Evolutionary conservation across 2,329 filamentous ascomycete species (phyloP), one percentile per base, ranked within the genome.

Genomic region (Penicillium aurantiogriseum): DNA sequence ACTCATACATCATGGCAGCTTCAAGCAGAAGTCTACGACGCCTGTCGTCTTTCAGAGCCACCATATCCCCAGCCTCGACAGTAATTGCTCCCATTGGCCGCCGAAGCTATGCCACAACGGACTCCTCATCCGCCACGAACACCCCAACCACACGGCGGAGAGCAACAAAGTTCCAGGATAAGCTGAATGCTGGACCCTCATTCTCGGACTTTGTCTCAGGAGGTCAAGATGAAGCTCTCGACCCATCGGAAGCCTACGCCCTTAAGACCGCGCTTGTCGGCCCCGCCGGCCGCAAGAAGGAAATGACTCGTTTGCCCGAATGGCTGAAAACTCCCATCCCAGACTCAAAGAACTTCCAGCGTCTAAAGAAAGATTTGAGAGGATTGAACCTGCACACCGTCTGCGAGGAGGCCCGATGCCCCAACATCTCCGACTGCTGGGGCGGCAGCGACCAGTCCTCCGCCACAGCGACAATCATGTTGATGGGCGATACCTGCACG

Each of bases 401-500:
- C 17, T 99, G 94, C 76, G 94, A 99, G 78, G 94, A 99, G 79
- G 94, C 94, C 1, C 86, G 92, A 64, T 99, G 94, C 76, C 94
- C 94, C 60, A 99, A 99, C 76, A 96, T 99, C 60, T 92, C 89
- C 62, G 93, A 97, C 74, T 99, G 94, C 80, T 99, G 94, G 94
- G 94, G 94, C 60, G 94, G 94, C 35, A 86, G 83, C 71, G 86
- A 89, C 74, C 96, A 96, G 80, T 88, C 86, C 64, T 88, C 91
- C 27, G 94, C 94, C 5, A 99, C 94, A 33, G 94, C 94, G 2
- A 99, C 94, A 11, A 97, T 99, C 76, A 99, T 99, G 94, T 80
- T 99, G 47, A 97, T 97, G 92, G 94, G 94, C 63, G 94, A 99
- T 75, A 97, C 93, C 9, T 99, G 94, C 77, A 99, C 94, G 19